Conservation (phyloP, 1,284 basidiomycete genomes). For the Sporisorium reilianum region DNA sequence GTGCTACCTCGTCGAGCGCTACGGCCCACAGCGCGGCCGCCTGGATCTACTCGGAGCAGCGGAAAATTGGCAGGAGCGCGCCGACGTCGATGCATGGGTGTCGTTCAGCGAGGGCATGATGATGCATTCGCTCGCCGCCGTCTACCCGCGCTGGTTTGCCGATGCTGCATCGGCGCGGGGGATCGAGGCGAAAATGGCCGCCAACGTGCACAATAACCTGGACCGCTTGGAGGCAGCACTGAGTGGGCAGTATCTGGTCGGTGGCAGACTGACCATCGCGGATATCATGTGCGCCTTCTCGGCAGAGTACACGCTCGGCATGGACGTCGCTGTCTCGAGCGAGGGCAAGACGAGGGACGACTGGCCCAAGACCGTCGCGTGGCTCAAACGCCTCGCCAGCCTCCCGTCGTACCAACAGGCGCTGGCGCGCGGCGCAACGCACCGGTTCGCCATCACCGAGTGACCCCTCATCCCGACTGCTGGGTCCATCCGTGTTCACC, state of each 20-base stretch:
- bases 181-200: constrained; percentile 20
- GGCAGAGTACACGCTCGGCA: constrained; percentile 36
- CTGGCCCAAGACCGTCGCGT: constrained; percentile 37
- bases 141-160: constrained; percentile 33
- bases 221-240: constrained; percentile 22
- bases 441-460: constrained; percentile 28
- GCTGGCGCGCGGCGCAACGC: constrained; percentile 22
- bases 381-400: constrained; percentile 20
- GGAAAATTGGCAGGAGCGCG: constrained; percentile 23
- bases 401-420: constrained; percentile 18
- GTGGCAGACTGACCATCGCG: constrained; percentile 16
- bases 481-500: too few relatives aligned
- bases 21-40: constrained; percentile 7
- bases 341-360: constrained; percentile 23
- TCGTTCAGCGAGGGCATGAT: constrained; percentile 39
- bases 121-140: constrained; percentile 30
- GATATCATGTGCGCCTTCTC: constrained; percentile 40
- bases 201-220: constrained; percentile 41
- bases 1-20: constrained; percentile 35
- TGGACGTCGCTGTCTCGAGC: constrained; percentile 25
- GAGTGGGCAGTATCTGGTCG: constrained; percentile 11
- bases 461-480: too few relatives aligned
- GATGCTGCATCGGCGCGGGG: background rate
- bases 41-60: constrained; percentile 10
- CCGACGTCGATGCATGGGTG: constrained; percentile 22